Percentiles rank a stretch among this genome's conserved stretches.
phyloP scores from a whole-genome alignment of 1,139 yeast genomes.

The Debaryomycetaceae sp. region DNA sequence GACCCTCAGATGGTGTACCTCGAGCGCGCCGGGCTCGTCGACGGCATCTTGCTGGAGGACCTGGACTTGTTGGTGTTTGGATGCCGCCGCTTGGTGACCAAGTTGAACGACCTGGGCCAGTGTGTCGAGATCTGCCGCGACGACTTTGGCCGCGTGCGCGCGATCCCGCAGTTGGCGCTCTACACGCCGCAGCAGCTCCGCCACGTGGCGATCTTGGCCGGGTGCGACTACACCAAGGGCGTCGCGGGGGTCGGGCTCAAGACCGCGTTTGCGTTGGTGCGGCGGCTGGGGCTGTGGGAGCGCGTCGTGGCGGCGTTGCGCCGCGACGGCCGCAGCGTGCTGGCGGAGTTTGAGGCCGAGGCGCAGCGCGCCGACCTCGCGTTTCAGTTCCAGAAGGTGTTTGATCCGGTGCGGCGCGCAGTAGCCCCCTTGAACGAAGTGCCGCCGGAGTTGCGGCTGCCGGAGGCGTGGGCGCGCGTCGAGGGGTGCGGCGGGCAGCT shows the following conservation, averaged over 20 bases:
- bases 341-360: constrained; percentile 56
- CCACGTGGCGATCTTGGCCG: constrained; percentile 80
- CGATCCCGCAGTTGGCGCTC: constrained; percentile 41
- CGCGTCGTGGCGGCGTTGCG: constrained; percentile 54
- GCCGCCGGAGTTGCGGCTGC: constrained; percentile 22
- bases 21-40: constrained; percentile 69
- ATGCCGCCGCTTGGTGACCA: constrained; percentile 69
- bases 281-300: constrained; percentile 47
- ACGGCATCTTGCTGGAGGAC: constrained; percentile 90
- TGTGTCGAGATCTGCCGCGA: constrained; percentile 65
- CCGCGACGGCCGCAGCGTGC: constrained; percentile 61
- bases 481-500: constrained; percentile 64
- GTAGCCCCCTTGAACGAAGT: constrained; percentile 59
- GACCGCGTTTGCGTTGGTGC: constrained; percentile 65
- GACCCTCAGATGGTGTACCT: constrained; percentile 95
- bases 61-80: constrained; percentile 93
- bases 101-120: constrained; percentile 71
- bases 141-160: constrained; percentile 43
- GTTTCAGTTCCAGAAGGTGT: constrained; percentile 83
- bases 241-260: constrained; percentile 76
- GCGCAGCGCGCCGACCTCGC: constrained; percentile 69
- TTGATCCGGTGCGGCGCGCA: constrained; percentile 50
- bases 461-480: constrained; percentile 30
- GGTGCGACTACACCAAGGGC: constrained; percentile 95
- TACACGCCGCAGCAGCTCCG: constrained; percentile 59